Evolutionary conservation across 2,329 filamentous ascomycete species (phyloP).

Genomic region (Colletotrichum sp.): DNA sequence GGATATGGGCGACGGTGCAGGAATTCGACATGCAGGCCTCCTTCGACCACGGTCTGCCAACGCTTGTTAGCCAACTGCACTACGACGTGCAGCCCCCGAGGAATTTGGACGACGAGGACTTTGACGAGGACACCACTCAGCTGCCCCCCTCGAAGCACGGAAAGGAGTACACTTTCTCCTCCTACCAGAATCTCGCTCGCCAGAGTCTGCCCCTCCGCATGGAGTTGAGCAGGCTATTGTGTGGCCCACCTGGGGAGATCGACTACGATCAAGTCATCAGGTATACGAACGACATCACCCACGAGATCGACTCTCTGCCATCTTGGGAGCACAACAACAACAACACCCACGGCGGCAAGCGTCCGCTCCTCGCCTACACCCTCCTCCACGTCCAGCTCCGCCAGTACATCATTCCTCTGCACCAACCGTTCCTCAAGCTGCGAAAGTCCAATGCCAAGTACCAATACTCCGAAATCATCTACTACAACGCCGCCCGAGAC

Average conservation of each 20-base stretch:
- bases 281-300: slow-evolving; percentile 65
- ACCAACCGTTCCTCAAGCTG: slow-evolving; percentile 65
- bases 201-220: slow-evolving; percentile 61
- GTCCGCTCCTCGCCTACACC: slow-evolving; percentile 64
- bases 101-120: slow-evolving; percentile 64
- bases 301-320: slow-evolving; percentile 64
- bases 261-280: slow-evolving; percentile 68
- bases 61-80: slow-evolving; percentile 60
- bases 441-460: slow-evolving; percentile 65
- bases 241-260: slow-evolving; percentile 57
- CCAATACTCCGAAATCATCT: slow-evolving; percentile 67
- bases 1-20: slow-evolving; percentile 66
- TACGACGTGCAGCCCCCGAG: slow-evolving; percentile 60
- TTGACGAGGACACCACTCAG: slow-evolving; percentile 56
- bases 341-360: slow-evolving; percentile 48
- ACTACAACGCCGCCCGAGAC: slow-evolving; percentile 66
- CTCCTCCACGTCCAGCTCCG: slow-evolving; percentile 65
- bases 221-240: slow-evolving; percentile 61
- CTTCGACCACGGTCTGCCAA: slow-evolving; percentile 65
- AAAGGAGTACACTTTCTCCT: slow-evolving; percentile 62
- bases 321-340: slow-evolving; percentile 53
- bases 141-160: slow-evolving; percentile 57
- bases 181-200: slow-evolving; percentile 62
- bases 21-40: slow-evolving; percentile 68
- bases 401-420: slow-evolving; percentile 66